Percentiles rank a stretch among this genome's conserved stretches.
Conservation (phyloP, 2,329 filamentous ascomycete genomes). For the Phyllosticta capitalensis region DNA sequence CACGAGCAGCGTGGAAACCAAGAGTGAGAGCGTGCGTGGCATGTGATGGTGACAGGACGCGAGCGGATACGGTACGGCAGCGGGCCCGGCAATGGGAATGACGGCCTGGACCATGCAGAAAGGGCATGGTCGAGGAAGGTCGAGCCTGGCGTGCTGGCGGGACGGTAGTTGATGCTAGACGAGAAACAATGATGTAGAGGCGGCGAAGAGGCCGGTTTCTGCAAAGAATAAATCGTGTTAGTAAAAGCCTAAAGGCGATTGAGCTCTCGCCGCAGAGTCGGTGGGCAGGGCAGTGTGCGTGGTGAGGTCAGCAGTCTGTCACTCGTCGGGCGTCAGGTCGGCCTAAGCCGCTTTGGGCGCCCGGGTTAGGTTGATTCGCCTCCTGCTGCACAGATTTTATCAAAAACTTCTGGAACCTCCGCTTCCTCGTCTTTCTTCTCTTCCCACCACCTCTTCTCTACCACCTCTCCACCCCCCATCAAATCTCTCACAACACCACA, state of each 20-base stretch:
- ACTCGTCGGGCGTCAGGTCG: not conserved
- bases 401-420: conserved; percentile 10
- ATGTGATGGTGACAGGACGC: not conserved
- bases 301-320: not conserved
- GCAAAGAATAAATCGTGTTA: too few relatives aligned
- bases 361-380: conserved; percentile 1
- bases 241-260: too few relatives aligned
- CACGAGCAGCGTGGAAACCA: not conserved
- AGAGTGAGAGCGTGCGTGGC: not conserved
- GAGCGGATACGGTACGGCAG: not conserved
- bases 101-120: too few relatives aligned
- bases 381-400: conserved; percentile 3
- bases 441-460: conserved; percentile 9
- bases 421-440: conserved; percentile 14
- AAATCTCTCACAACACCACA: conserved; percentile 18
- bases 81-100: too few relatives aligned
- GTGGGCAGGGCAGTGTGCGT: too few relatives aligned
- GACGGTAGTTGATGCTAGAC: too few relatives aligned
- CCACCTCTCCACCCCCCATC: not conserved
- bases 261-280: too few relatives aligned
- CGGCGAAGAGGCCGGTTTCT: too few relatives aligned
- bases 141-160: too few relatives aligned
- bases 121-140: too few relatives aligned
- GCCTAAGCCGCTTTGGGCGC: conserved; percentile 4
- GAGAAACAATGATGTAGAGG: too few relatives aligned